These are phyloP conservation scores for Macroventuria anomochaeta DNA, from an alignment of 2,329 filamentous ascomycete genomes.

Conservation along the genomic window DNA sequence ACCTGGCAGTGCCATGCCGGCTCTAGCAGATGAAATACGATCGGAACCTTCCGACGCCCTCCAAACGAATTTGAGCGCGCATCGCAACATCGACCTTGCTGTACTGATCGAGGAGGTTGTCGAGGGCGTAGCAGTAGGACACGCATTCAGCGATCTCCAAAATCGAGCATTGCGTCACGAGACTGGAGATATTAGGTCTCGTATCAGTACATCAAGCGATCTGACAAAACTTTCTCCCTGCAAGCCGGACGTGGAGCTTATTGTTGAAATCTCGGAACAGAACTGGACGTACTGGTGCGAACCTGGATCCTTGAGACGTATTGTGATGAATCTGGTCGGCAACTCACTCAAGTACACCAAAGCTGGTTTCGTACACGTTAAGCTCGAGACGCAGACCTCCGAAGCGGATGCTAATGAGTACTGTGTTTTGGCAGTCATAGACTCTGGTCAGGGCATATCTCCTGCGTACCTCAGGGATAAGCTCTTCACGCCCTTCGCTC, in stretches of 20 bases:
- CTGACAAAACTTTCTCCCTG: not conserved
- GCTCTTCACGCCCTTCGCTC: constrained; percentile 30
- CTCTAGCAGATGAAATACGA: not conserved
- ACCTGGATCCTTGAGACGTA: constrained; percentile 23
- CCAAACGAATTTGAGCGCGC: constrained; percentile 43
- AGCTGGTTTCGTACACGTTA: constrained; percentile 21
- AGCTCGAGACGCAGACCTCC: constrained; percentile 45
- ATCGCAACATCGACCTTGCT: constrained; percentile 51
- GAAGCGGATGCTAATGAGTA: constrained; percentile 50
- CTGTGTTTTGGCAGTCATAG: constrained; percentile 36
- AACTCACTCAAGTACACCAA: constrained; percentile 34
- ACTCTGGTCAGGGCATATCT: constrained; percentile 33
- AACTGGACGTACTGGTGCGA: constrained; percentile 43
- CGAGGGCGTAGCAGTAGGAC: constrained; percentile 59
- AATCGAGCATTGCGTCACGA: constrained; percentile 4
- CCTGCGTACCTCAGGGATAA: constrained; percentile 26
- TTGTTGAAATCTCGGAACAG: constrained; percentile 53
- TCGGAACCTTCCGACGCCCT: constrained; percentile 4
- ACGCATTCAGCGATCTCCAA: constrained; percentile 45
- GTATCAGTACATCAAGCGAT: not conserved
- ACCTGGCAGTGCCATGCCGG: not conserved
- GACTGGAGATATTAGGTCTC: not conserved
- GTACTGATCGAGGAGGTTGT: constrained; percentile 60
- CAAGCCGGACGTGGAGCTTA: constrained; percentile 46
- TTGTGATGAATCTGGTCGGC: constrained; percentile 34